phyloP scores from a whole-genome alignment of 495 filamentous ascomycete species.

The Penicillium macrosclerotiorum region DNA sequence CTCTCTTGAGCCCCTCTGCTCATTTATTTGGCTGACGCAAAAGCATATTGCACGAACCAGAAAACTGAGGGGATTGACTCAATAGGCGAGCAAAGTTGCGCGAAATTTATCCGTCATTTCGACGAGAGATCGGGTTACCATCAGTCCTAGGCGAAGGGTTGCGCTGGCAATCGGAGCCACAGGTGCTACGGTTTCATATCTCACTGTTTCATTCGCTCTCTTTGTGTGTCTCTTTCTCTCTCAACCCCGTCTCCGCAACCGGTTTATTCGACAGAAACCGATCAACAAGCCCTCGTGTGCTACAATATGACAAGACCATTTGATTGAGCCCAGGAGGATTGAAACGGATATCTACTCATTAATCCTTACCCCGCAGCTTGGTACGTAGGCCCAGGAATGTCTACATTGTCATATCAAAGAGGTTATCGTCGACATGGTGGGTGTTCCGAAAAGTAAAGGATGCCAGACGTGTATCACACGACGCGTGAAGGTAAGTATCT shows the following conservation, averaged over 20 bases:
- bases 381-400: neutral
- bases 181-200: neutral
- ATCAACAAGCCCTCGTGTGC: too few species aligned
- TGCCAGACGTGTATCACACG: constrained; percentile 36
- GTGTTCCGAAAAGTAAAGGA: constrained; percentile 41
- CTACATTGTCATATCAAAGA: neutral
- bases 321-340: too few species aligned
- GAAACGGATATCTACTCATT: too few species aligned
- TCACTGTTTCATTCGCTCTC: neutral
- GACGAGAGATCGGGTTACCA: neutral
- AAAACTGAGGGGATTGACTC: neutral
- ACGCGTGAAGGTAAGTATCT: constrained; percentile 23
- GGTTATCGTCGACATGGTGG: constrained; percentile 40
- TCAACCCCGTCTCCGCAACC: neutral
- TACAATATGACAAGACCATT: too few species aligned
- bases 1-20: neutral
- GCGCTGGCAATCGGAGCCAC: neutral
- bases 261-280: neutral
- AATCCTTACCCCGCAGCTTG: neutral
- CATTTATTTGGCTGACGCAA: neutral
- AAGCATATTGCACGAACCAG: neutral
- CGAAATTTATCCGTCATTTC: neutral
- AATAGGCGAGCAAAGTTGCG: neutral
- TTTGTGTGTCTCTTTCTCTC: neutral
- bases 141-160: neutral